Conservation (phyloP, 1,139 yeast species). For the Nakaseomyces glabratus region DNA sequence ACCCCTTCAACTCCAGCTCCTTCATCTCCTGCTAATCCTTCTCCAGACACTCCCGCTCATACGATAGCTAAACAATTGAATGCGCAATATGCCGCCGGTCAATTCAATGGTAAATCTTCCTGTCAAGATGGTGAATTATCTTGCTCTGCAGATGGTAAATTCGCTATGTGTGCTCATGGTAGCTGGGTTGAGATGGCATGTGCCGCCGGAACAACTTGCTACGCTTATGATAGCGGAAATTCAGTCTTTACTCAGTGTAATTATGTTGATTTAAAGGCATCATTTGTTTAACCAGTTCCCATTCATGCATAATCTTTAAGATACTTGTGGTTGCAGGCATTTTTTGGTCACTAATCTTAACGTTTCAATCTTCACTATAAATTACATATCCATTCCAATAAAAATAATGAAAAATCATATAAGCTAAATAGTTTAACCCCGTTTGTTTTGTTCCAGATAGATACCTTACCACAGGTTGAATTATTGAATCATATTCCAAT, state of each 20-base stretch:
- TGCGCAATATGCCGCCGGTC: conserved; percentile 26
- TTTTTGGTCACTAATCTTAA: too few species aligned
- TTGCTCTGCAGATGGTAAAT: conserved; percentile 41
- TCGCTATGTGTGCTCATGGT: conserved; percentile 48
- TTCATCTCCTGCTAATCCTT: conserved; percentile 13
- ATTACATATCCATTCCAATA: too few species aligned
- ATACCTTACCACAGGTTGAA: too few species aligned
- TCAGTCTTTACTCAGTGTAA: conserved; percentile 37
- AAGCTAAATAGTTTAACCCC: too few species aligned
- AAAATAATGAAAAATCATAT: too few species aligned
- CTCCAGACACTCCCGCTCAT: conserved; percentile 29
- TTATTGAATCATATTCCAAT: too few species aligned
- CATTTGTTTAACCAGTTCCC: too few species aligned
- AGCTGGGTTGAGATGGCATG: conserved; percentile 48
- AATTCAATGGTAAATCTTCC: conserved; percentile 24
- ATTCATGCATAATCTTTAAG: too few species aligned
- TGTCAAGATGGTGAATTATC: conserved; percentile 44
- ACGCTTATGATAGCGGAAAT: conserved; percentile 37
- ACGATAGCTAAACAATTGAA: conserved; percentile 37
- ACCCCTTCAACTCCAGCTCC: conserved; percentile 9
- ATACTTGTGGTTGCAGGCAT: too few species aligned
- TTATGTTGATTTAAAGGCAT: too few species aligned
- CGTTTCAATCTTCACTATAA: too few species aligned
- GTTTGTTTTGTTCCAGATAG: too few species aligned
- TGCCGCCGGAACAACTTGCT: conserved; percentile 52